Conservation (phyloP, 2,329 filamentous ascomycete species). For the Fusarium falciforme region DNA sequence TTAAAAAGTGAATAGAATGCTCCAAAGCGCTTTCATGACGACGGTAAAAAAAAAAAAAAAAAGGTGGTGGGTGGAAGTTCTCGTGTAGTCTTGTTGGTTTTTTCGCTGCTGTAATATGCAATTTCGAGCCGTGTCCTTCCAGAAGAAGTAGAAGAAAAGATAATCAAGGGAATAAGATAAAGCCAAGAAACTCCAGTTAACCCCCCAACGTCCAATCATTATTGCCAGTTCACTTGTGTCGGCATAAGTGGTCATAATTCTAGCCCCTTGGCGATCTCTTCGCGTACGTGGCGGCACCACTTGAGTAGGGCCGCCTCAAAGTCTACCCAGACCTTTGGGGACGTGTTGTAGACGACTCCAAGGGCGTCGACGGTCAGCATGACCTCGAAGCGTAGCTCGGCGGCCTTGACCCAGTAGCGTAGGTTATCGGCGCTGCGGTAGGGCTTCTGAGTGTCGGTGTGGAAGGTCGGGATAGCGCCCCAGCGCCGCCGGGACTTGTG, state of each 20-base stretch:
- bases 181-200: conserved; percentile 39
- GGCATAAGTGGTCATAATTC: conserved; percentile 48
- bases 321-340: conserved; percentile 76
- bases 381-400: conserved; percentile 92
- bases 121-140: conserved; percentile 33
- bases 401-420: conserved; percentile 95
- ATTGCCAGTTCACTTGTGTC: conserved; percentile 20
- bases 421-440: conserved; percentile 95
- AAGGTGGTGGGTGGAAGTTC: neutral
- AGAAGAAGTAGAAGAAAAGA: conserved; percentile 3
- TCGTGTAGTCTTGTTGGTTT: conserved; percentile 15
- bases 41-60: neutral
- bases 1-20: conserved; percentile 30
- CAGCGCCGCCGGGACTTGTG: conserved; percentile 87
- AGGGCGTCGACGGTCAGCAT: conserved; percentile 86
- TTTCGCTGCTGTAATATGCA: conserved; percentile 37
- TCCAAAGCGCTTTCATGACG: conserved; percentile 27
- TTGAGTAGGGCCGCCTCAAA: conserved; percentile 86
- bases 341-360: conserved; percentile 82
- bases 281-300: conserved; percentile 86
- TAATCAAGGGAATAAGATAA: conserved; percentile 6
- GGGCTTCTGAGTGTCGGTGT: conserved; percentile 93
- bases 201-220: conserved; percentile 44
- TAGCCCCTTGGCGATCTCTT: conserved; percentile 82
- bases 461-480: conserved; percentile 87